Evolutionary conservation across 495 filamentous ascomycete genomes (phyloP).

Genomic region (Aspergillus mulundensis): DNA sequence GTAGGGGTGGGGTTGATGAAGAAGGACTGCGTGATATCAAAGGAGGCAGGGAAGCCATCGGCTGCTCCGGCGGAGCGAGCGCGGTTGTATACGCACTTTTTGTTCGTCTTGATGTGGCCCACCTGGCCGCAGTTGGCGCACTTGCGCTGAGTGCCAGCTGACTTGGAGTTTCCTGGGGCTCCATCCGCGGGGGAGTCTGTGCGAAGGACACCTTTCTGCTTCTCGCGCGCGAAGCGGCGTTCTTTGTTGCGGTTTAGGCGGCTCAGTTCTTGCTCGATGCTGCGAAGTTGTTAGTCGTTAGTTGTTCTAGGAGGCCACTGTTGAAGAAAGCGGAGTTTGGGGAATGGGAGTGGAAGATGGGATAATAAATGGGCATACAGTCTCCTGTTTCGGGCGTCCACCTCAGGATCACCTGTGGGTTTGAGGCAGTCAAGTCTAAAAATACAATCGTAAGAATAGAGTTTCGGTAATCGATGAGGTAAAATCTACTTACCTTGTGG

Average conservation of each 20-base stretch:
- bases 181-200: conserved; percentile 39
- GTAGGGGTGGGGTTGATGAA: not conserved
- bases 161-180: conserved; percentile 44
- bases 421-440: conserved; percentile 53
- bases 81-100: conserved; percentile 60
- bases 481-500: conserved; percentile 56
- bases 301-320: not conserved
- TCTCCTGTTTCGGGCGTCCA: conserved; percentile 57
- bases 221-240: conserved; percentile 84
- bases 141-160: conserved; percentile 76
- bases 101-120: conserved; percentile 99
- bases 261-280: conserved; percentile 69
- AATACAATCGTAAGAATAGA: conserved; percentile 5
- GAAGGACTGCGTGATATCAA: conserved; percentile 13
- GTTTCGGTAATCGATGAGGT: not conserved
- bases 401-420: conserved; percentile 73
- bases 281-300: conserved; percentile 29
- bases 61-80: not conserved
- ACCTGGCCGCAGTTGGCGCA: conserved; percentile 95
- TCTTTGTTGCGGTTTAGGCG: conserved; percentile 88
- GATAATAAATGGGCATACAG: conserved; percentile 28
- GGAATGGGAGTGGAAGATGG: not conserved
- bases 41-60: conserved; percentile 4
- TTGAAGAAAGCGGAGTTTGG: not conserved
- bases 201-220: conserved; percentile 64